Conservation (phyloP, 192 early-diverging fungal species). For the Backusella tuberculispora region DNA sequence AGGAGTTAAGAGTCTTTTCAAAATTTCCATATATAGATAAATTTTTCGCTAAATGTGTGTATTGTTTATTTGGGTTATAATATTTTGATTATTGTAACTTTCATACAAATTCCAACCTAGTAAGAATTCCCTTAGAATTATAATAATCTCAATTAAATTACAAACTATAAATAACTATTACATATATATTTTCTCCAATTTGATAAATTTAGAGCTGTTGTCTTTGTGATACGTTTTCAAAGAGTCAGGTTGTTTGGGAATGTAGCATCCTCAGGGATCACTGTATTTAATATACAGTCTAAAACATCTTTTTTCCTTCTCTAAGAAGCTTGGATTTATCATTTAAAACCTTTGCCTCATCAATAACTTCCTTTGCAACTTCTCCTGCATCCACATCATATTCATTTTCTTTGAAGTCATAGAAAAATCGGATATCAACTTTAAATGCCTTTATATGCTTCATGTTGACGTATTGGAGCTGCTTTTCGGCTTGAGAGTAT, state of each 20-base stretch:
- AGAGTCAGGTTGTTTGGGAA: slow-evolving; percentile 14
- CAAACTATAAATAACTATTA: too few species aligned
- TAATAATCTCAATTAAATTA: too few species aligned
- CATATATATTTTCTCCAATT: too few species aligned
- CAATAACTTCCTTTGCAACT: background rate
- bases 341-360: slow-evolving; percentile 7
- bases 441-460: slow-evolving; percentile 16
- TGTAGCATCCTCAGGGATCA: too few species aligned
- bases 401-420: background rate
- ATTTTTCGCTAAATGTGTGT: too few species aligned
- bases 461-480: slow-evolving; percentile 12
- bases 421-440: slow-evolving; percentile 12
- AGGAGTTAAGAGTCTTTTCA: background rate
- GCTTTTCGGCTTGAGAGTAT: slow-evolving; percentile 16
- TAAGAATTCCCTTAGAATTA: too few species aligned
- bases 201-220: too few species aligned
- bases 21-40: slow-evolving; percentile 1
- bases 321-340: slow-evolving; percentile 18
- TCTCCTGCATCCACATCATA: slow-evolving; percentile 13
- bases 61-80: too few species aligned
- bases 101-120: too few species aligned
- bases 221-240: slow-evolving; percentile 9
- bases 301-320: slow-evolving; percentile 18
- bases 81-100: too few species aligned
- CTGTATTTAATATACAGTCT: slow-evolving; percentile 12